Conservation (phyloP, 2,329 filamentous ascomycete genomes). For the Sporothrix euskadiensis region DNA sequence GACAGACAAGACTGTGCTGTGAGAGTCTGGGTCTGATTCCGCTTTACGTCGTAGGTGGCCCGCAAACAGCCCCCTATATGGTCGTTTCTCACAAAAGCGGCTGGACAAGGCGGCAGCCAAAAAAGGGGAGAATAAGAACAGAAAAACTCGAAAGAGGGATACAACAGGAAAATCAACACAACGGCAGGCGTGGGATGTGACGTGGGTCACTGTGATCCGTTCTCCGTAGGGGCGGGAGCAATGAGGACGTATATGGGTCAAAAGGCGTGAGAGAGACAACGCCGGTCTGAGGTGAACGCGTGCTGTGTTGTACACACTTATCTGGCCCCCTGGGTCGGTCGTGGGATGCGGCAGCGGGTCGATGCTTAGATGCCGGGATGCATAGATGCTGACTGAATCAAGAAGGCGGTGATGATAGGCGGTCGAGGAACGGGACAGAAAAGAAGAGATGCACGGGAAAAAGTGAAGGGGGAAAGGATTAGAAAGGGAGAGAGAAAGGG, state of each 20-base stretch:
- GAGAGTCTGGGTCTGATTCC: conserved; percentile 3
- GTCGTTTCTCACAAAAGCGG: conserved; percentile 14
- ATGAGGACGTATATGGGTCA: conserved; percentile 17
- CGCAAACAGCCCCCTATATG: background rate
- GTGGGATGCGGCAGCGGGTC: conserved; percentile 16
- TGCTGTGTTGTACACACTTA: conserved; percentile 12
- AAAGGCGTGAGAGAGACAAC: conserved; percentile 18
- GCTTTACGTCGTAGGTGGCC: background rate
- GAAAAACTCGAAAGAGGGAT: background rate
- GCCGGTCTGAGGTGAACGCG: conserved; percentile 4
- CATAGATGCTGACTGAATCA: background rate
- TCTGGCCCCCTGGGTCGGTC: conserved; percentile 1
- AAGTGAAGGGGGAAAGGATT: background rate
- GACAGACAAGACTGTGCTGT: background rate
- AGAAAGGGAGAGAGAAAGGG: background rate
- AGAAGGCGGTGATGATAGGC: conserved; percentile 3
- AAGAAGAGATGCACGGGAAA: conserved; percentile 1
- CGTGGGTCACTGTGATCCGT: conserved; percentile 18
- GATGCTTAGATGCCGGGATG: background rate
- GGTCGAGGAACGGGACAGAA: background rate
- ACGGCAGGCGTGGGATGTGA: conserved; percentile 3
- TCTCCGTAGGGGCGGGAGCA: conserved; percentile 6
- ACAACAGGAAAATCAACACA: background rate
- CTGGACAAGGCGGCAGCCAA: conserved; percentile 16
- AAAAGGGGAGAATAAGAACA: background rate